Evolutionary conservation across 768 basidiomycete genomes (phyloP).

Genomic region (Calocybe cyanea): DNA sequence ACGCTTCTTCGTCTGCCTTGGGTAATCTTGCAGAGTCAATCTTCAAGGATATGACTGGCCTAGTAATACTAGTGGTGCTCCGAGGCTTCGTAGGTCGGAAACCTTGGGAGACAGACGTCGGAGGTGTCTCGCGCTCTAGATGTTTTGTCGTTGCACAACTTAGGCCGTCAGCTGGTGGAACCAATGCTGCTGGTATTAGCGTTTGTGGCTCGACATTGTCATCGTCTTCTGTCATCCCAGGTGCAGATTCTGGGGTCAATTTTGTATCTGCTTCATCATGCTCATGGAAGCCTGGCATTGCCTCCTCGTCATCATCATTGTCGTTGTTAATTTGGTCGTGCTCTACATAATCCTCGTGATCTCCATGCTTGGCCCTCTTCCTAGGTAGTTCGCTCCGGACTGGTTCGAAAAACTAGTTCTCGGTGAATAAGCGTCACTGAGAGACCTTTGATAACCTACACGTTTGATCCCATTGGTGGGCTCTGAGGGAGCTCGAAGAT

Average conservation of each 20-base stretch:
- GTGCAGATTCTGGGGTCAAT: constrained; percentile 18
- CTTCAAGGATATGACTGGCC: not conserved
- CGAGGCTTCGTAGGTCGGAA: constrained; percentile 4
- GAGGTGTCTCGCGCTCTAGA: not conserved
- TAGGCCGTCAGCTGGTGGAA: constrained; percentile 19
- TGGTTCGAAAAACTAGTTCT: constrained; percentile 55
- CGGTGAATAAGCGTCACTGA: not conserved
- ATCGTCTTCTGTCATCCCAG: constrained; percentile 16
- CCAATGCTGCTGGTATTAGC: constrained; percentile 2
- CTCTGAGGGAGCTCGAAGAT: constrained; percentile 50
- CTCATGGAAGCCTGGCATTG: constrained; percentile 54
- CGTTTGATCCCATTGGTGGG: constrained; percentile 63
- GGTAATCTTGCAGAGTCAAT: not conserved
- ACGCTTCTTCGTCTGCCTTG: constrained; percentile 20
- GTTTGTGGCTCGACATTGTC: not conserved
- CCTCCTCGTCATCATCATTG: constrained; percentile 23
- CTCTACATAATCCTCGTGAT: no score
- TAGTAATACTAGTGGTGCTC: not conserved
- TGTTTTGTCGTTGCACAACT: constrained; percentile 1
- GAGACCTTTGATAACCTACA: constrained; percentile 34
- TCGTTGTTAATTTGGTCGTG: constrained; percentile 16
- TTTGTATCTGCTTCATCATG: constrained; percentile 39
- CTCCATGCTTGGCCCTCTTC: constrained; percentile 40
- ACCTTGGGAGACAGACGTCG: not conserved
- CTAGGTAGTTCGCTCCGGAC: constrained; percentile 27